A percentile compares a stretch with the other conserved stretches of the same genome.
Conservation (phyloP, 257 asterid species). For the Solanum rostratum region DNA sequence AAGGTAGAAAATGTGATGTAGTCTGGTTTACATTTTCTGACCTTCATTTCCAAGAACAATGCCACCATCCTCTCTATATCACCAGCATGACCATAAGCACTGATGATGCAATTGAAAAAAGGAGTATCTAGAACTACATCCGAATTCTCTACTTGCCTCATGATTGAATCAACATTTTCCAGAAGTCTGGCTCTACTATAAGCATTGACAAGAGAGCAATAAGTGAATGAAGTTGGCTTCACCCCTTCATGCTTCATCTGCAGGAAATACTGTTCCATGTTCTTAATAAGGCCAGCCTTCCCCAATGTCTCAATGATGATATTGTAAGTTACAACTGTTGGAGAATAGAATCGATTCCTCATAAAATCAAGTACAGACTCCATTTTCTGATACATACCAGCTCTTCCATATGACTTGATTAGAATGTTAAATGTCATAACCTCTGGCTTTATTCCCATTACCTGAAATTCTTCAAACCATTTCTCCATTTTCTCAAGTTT, state of each 20-base stretch:
- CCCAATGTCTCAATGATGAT: constrained; percentile 68
- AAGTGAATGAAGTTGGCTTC: constrained; percentile 80
- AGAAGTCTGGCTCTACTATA: constrained; percentile 56
- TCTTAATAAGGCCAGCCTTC: constrained; percentile 46
- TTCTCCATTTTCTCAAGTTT: constrained; percentile 67
- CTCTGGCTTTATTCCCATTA: constrained; percentile 78
- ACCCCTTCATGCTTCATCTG: constrained; percentile 74
- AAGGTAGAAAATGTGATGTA: constrained; percentile 56
- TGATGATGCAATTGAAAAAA: constrained; percentile 64
- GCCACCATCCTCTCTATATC: constrained; percentile 61
- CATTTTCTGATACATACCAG: constrained; percentile 51
- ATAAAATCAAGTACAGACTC: constrained; percentile 58
- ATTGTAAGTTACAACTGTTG: constrained; percentile 69
- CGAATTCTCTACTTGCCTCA: constrained; percentile 74
- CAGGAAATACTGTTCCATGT: constrained; percentile 73
- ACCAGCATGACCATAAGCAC: constrained; percentile 72
- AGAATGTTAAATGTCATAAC: constrained; percentile 59
- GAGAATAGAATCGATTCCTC: constrained; percentile 63
- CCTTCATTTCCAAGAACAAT: constrained; percentile 52
- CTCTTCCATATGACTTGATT: constrained; percentile 57
- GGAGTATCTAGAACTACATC: constrained; percentile 71
- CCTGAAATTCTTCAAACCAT: constrained; percentile 82
- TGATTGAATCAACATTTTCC: constrained; percentile 48
- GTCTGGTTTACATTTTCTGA: constrained; percentile 60
- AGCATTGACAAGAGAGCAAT: constrained; percentile 62